phyloP scores from a whole-genome alignment of 805 yeast species.

The Cyberlindnera lachancei region DNA sequence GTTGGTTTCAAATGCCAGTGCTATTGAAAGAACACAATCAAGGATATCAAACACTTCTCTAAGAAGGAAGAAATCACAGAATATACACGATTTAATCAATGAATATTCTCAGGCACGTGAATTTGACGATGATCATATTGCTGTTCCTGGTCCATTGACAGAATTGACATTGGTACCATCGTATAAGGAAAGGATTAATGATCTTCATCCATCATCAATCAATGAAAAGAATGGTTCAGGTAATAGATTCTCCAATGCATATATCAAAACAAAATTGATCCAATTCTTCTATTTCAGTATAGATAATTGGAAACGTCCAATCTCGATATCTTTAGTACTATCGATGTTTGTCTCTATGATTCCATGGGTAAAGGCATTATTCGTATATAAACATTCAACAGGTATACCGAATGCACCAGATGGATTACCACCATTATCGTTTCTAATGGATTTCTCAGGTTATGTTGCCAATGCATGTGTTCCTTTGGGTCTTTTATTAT shows the following conservation, averaged over 20 bases:
- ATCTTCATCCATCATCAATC: too few relatives aligned
- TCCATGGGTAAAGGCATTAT: slow-evolving; percentile 79
- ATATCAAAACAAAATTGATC: slow-evolving; percentile 1
- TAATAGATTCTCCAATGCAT: neutral
- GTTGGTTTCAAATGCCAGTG: slow-evolving; percentile 4
- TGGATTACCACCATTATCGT: slow-evolving; percentile 73
- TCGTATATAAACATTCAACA: slow-evolving; percentile 39
- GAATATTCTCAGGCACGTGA: slow-evolving; percentile 31
- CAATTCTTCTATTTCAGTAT: slow-evolving; percentile 25
- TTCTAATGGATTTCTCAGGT: slow-evolving; percentile 70
- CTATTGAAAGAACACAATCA: slow-evolving; percentile 11
- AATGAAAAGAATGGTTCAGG: too few relatives aligned
- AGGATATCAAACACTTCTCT: slow-evolving; percentile 7
- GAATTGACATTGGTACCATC: slow-evolving; percentile 12
- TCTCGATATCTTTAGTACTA: slow-evolving; percentile 58
- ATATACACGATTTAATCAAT: slow-evolving; percentile 37
- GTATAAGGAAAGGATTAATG: too few relatives aligned
- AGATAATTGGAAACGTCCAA: slow-evolving; percentile 63
- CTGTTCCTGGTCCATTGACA: slow-evolving; percentile 16
- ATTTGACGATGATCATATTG: slow-evolving; percentile 10
- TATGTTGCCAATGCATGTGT: slow-evolving; percentile 87
- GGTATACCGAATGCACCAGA: slow-evolving; percentile 77
- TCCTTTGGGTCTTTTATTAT: slow-evolving; percentile 74
- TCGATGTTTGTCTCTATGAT: slow-evolving; percentile 70
- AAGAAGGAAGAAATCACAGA: slow-evolving; percentile 23